Conservation (phyloP, 2,329 filamentous ascomycete genomes). For the Aspergillus cejpii region DNA sequence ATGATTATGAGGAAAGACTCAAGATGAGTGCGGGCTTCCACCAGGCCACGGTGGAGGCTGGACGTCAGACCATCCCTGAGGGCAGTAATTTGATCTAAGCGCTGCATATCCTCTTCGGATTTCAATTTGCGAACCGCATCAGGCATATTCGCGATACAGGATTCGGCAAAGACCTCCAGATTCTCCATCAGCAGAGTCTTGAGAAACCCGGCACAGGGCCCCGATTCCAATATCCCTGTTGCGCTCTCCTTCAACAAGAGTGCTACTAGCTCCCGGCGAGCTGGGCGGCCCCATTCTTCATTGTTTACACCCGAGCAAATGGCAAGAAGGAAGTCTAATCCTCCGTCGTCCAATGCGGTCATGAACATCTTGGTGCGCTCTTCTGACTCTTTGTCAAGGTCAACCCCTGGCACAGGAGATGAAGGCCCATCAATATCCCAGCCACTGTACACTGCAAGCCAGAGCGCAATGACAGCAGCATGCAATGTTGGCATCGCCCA, state of each 20-base stretch:
- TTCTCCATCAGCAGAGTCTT: constrained; percentile 68
- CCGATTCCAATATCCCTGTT: constrained; percentile 58
- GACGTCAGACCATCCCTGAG: constrained; percentile 40
- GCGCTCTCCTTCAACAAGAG: constrained; percentile 77
- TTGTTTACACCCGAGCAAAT: constrained; percentile 74
- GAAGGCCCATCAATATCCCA: constrained; percentile 70
- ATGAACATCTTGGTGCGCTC: constrained; percentile 67
- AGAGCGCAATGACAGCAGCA: constrained; percentile 72
- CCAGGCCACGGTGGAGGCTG: constrained; percentile 35
- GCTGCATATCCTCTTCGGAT: constrained; percentile 80
- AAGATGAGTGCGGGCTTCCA: constrained; percentile 53
- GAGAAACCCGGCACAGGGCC: constrained; percentile 65
- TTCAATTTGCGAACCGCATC: constrained; percentile 82
- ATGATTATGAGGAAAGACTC: constrained; percentile 91
- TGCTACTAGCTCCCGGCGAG: constrained; percentile 71
- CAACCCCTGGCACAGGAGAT: constrained; percentile 54
- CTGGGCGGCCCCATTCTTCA: constrained; percentile 80
- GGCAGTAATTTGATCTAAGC: constrained; percentile 42
- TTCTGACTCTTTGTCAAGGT: constrained; percentile 61
- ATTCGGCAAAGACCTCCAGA: constrained; percentile 80
- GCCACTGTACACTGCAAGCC: constrained; percentile 88
- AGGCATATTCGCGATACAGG: constrained; percentile 90
- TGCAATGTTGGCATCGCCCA: constrained; percentile 72
- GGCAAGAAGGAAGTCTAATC: constrained; percentile 84
- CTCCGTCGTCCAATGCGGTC: constrained; percentile 75